Evolutionary conservation across 1,284 basidiomycete species (phyloP).

Genomic region (Omphalotus olearius): DNA sequence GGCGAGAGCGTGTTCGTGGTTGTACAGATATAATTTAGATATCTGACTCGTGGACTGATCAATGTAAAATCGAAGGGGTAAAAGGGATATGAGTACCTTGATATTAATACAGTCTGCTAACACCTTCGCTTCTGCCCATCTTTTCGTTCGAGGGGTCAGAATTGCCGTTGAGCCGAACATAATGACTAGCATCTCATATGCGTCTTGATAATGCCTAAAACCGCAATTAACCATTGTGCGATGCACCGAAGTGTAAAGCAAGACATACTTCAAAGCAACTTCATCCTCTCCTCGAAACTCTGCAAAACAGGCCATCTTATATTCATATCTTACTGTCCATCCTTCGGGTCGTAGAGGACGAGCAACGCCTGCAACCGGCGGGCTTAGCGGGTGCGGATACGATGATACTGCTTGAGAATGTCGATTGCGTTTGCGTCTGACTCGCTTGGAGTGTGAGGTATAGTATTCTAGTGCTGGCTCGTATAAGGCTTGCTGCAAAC

Average conservation of each 20-base stretch:
- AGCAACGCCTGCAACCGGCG: slow-evolving; percentile 37
- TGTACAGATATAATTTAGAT: slow-evolving; percentile 85
- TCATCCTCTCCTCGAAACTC: slow-evolving; percentile 91
- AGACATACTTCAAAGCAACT: slow-evolving; percentile 73
- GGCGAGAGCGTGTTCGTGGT: slow-evolving; percentile 75
- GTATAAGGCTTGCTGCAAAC: slow-evolving; percentile 83
- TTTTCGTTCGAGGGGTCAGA: slow-evolving; percentile 88
- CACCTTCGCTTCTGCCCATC: slow-evolving; percentile 98
- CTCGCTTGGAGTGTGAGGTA: slow-evolving; percentile 85
- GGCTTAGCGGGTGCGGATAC: slow-evolving; percentile 42
- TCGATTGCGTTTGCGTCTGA: slow-evolving; percentile 83
- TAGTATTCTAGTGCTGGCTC: slow-evolving; percentile 93
- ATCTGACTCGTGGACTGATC: slow-evolving; percentile 45
- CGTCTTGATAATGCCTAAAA: slow-evolving; percentile 85
- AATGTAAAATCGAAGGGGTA: neutral
- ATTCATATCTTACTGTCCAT: slow-evolving; percentile 96
- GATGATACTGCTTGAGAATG: slow-evolving; percentile 51
- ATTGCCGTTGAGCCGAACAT: slow-evolving; percentile 88
- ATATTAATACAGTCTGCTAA: slow-evolving; percentile 88
- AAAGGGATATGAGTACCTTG: slow-evolving; percentile 49
- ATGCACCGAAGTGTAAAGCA: slow-evolving; percentile 17
- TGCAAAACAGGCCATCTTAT: slow-evolving; percentile 95
- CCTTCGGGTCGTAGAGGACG: slow-evolving; percentile 79
- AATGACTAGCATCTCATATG: slow-evolving; percentile 74
- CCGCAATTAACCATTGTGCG: slow-evolving; percentile 12